Evolutionary conservation across 169 alveolate genomes (phyloP).

Genomic region (Plasmodium chabaudi): DNA sequence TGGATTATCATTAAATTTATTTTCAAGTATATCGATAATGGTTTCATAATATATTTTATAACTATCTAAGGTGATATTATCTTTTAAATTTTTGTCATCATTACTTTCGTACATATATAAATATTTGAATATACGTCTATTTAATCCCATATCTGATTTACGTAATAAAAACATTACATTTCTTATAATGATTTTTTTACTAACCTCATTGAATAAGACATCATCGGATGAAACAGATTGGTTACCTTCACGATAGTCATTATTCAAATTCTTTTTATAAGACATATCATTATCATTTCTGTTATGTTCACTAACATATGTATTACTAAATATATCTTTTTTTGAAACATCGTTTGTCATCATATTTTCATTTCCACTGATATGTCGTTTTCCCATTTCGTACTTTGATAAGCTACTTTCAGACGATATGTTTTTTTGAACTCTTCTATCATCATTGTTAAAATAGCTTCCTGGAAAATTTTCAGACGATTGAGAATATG

Average conservation of each 20-base stretch:
- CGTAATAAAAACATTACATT: constrained; percentile 43
- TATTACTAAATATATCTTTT: too few relatives aligned
- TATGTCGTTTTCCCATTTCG: too few relatives aligned
- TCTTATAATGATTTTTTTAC: constrained; percentile 44
- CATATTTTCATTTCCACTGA: too few relatives aligned
- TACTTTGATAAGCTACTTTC: too few relatives aligned
- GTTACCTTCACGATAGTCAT: not conserved
- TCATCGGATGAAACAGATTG: not conserved
- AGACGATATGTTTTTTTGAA: too few relatives aligned
- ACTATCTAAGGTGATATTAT: constrained; percentile 22
- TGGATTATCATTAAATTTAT: constrained; percentile 33
- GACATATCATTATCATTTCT: too few relatives aligned
- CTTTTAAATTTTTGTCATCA: constrained; percentile 41
- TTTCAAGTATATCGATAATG: constrained; percentile 31
- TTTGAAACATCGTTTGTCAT: too few relatives aligned
- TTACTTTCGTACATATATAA: constrained; percentile 50
- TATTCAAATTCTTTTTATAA: not conserved
- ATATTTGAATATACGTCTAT: constrained; percentile 46
- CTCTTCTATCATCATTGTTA: too few relatives aligned
- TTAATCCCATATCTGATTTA: constrained; percentile 47
- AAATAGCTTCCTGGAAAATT: too few relatives aligned
- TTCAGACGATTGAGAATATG: too few relatives aligned
- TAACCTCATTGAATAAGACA: constrained; percentile 26
- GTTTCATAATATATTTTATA: constrained; percentile 37
- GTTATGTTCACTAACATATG: too few relatives aligned